A percentile compares a stretch with the other conserved stretches of the same genome.
Conservation (phyloP, 176 grass and related monocot species). For the Dactylis glomerata region DNA sequence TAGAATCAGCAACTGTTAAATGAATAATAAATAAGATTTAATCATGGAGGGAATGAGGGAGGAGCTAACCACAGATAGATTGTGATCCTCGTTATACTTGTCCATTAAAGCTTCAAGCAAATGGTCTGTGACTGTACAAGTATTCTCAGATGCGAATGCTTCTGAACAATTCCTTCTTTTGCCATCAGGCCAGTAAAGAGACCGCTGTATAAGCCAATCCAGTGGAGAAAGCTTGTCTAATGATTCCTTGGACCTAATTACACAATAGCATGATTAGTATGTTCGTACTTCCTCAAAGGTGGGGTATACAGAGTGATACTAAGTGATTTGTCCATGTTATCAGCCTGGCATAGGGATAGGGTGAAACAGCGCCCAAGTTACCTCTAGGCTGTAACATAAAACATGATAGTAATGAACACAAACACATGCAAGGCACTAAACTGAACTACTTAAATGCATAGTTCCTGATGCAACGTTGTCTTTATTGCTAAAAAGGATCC, state of each 20-base stretch:
- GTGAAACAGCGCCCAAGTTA: neutral
- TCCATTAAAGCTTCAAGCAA: neutral
- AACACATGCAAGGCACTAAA: neutral
- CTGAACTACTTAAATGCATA: neutral
- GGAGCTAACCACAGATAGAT: neutral
- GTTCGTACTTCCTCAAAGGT: neutral
- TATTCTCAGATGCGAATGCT: neutral
- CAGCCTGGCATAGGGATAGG: neutral
- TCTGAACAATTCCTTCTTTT: neutral
- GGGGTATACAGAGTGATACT: too few species aligned
- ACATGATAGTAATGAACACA: neutral
- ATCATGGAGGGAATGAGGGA: neutral
- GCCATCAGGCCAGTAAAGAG: neutral
- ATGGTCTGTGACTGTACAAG: neutral
- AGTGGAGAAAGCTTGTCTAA: neutral
- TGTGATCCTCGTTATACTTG: neutral
- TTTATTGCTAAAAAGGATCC: neutral
- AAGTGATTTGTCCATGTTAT: neutral
- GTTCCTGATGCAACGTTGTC: neutral
- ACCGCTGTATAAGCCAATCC: neutral
- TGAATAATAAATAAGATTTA: neutral
- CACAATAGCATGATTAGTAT: neutral
- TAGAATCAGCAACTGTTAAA: neutral
- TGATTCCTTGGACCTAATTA: neutral
- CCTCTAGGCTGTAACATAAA: neutral